phyloP scores from a whole-genome alignment of 306 rosid genomes.

The Dalbergia cultrata region DNA sequence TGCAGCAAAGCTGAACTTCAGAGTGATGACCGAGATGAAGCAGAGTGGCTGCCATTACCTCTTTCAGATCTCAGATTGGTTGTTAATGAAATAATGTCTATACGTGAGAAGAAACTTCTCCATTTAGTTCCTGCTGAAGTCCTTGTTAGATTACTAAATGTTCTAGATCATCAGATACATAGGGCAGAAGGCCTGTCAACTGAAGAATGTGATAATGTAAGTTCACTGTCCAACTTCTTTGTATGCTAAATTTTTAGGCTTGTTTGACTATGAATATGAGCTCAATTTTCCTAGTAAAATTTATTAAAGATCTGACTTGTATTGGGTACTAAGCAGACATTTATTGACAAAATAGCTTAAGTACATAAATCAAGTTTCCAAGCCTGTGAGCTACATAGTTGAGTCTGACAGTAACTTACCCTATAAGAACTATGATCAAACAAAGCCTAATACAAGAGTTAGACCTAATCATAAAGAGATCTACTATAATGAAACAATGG shows the following conservation, averaged over 20 bases:
- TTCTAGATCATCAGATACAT: constrained; percentile 95
- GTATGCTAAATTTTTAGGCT: constrained; percentile 7
- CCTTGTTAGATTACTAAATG: constrained; percentile 85
- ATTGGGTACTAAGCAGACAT: not conserved
- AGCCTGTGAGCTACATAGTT: constrained; percentile 8
- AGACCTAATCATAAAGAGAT: not conserved
- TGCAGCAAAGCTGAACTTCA: constrained; percentile 79
- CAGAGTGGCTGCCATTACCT: constrained; percentile 87
- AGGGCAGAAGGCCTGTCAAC: constrained; percentile 95
- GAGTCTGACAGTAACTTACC: not conserved
- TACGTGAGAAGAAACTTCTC: constrained; percentile 79
- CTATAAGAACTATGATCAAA: not conserved
- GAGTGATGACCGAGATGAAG: constrained; percentile 85
- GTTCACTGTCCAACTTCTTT: constrained; percentile 46
- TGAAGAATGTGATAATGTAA: constrained; percentile 84
- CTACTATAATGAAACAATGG: not conserved
- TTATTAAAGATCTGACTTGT: constrained; percentile 25
- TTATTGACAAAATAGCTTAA: constrained; percentile 15
- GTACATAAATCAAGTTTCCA: constrained; percentile 42
- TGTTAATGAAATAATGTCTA: constrained; percentile 85
- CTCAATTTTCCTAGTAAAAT: constrained; percentile 16
- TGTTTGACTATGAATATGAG: constrained; percentile 30
- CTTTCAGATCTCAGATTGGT: constrained; percentile 84
- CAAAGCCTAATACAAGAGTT: constrained; percentile 8
- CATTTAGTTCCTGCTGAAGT: constrained; percentile 80